Percentiles rank a stretch among this genome's conserved stretches.
Evolutionary conservation across 495 filamentous ascomycete genomes (phyloP).

Genomic region (Echria macrotheca): DNA sequence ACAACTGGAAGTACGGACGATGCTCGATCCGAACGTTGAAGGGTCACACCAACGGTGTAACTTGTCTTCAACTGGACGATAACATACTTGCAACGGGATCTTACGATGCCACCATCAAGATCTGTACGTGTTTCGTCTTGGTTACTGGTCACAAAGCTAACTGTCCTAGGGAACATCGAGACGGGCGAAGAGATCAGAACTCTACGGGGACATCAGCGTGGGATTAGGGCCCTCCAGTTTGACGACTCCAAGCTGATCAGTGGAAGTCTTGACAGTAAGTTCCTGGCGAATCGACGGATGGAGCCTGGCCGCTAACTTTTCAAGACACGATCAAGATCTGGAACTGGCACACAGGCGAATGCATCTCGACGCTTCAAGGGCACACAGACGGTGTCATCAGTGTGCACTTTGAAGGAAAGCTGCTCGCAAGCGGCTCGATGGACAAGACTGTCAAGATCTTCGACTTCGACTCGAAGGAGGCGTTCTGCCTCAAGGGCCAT

Average conservation of each 20-base stretch:
- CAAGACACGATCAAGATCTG: conserved; percentile 74
- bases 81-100: conserved; percentile 89
- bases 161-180: conserved; percentile 61
- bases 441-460: conserved; percentile 90
- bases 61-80: conserved; percentile 93
- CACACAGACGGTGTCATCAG: conserved; percentile 77
- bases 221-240: conserved; percentile 85
- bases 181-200: conserved; percentile 80
- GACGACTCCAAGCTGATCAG: conserved; percentile 67
- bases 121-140: conserved; percentile 48
- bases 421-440: conserved; percentile 81
- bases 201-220: conserved; percentile 71
- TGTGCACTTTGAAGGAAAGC: conserved; percentile 75
- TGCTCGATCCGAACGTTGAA: conserved; percentile 75
- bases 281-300: too few species aligned
- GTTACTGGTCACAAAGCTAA: background rate
- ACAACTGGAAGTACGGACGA: conserved; percentile 93
- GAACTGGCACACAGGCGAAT: conserved; percentile 94
- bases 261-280: conserved; percentile 28
- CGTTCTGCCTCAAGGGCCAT: conserved; percentile 74
- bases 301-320: too few species aligned
- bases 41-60: conserved; percentile 91
- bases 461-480: conserved; percentile 81
- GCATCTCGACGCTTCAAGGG: conserved; percentile 69
- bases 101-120: conserved; percentile 90